phyloP scores from a whole-genome alignment of 176 grass and related monocot species.

The Carex littledalei region DNA sequence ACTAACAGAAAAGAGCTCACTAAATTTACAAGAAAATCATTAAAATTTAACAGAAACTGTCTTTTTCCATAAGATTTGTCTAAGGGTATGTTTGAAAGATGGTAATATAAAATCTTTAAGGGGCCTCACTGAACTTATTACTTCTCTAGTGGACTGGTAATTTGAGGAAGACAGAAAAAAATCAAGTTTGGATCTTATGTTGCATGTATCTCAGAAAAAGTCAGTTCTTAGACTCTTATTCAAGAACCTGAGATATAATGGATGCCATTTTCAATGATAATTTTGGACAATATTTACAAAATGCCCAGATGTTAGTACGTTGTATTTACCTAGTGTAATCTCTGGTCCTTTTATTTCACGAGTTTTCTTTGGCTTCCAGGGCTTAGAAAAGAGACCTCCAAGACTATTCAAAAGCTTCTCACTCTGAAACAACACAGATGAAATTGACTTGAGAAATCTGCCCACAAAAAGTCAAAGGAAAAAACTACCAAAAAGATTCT shows the following conservation, averaged over 20 bases:
- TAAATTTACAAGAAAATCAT: not conserved
- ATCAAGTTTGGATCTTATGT: not conserved
- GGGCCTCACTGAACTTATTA: not conserved
- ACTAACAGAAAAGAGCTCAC: not conserved
- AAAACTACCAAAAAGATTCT: not conserved
- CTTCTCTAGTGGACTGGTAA: not conserved
- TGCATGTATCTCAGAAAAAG: not conserved
- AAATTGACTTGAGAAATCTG: not conserved
- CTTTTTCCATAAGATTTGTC: not conserved
- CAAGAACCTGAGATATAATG: not conserved
- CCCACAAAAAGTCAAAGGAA: not conserved
- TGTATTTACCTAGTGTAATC: slow-evolving; percentile 46
- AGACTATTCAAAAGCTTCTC: slow-evolving; percentile 91
- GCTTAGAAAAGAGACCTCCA: slow-evolving; percentile 87
- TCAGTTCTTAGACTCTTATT: not conserved
- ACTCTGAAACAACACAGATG: slow-evolving; percentile 43
- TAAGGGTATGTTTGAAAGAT: not conserved
- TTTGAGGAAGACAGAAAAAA: not conserved
- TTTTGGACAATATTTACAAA: not conserved
- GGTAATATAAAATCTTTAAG: not conserved
- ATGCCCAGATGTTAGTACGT: not conserved
- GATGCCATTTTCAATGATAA: not conserved
- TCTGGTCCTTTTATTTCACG: slow-evolving; percentile 65
- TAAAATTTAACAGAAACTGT: not conserved
- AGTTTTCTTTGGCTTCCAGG: slow-evolving; percentile 85